Evolutionary conservation across 176 grass and related monocot genomes (phyloP).

Genomic region (Ensete ventricosum): DNA sequence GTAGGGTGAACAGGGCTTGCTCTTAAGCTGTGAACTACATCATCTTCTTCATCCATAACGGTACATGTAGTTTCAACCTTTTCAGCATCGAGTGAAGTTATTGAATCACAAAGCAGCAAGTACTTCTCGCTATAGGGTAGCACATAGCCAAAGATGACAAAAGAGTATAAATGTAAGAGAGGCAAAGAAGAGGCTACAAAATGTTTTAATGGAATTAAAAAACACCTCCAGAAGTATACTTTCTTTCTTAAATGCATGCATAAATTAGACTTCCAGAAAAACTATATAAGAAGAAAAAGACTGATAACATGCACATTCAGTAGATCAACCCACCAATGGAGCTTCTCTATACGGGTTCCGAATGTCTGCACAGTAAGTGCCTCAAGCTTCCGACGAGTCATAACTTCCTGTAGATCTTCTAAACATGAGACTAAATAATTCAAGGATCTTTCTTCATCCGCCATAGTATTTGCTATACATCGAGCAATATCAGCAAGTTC

Average conservation of each 20-base stretch:
- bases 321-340: constrained; percentile 60
- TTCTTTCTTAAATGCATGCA: neutral
- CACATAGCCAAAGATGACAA: constrained; percentile 9
- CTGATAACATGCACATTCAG: neutral
- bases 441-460: constrained; percentile 86
- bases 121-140: constrained; percentile 79
- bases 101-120: constrained; percentile 85
- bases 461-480: constrained; percentile 73
- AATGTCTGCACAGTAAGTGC: constrained; percentile 97
- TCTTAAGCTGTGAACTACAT: constrained; percentile 85
- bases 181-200: neutral
- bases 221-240: neutral
- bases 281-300: neutral
- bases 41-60: constrained; percentile 97
- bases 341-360: constrained; percentile 94
- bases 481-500: constrained; percentile 99
- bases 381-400: constrained; percentile 78
- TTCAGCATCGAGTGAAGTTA: constrained; percentile 52
- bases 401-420: constrained; percentile 98
- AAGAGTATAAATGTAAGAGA: neutral
- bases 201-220: neutral
- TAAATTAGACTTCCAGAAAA: neutral
- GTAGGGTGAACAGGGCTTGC: constrained; percentile 86
- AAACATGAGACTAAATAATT: constrained; percentile 87
- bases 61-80: constrained; percentile 81